Evolutionary conservation across 495 filamentous ascomycete species (phyloP), one percentile per base, ranked within the genome.

Genomic region (Penicillium dipodomyicola): DNA sequence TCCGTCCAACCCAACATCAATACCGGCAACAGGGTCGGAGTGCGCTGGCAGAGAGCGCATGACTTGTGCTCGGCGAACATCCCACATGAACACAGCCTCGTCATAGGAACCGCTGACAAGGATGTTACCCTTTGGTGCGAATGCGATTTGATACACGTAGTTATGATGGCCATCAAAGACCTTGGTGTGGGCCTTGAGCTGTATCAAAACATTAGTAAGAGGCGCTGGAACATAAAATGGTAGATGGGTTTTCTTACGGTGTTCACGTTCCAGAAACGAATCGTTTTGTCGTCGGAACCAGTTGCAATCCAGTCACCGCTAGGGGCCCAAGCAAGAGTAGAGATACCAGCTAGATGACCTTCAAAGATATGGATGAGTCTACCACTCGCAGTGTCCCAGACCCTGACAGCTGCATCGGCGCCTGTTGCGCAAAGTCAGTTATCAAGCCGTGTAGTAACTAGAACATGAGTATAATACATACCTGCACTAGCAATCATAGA

Each of bases 31-130:
- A 0, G 94, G 94, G 71, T 98, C 94, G 27, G 89, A 92, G 64
- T 98, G 94, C 11, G 94, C 94, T 4, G 94, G 94, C 42, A 97
- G 79, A 47, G 88, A 92, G 47, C 90, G 83, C 91, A 98, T 93
- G 45, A 90, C 75, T 25, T 84, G 75, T 4, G 88, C 90, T 0
- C 90, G 87, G 0, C 94, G 83, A 3, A 97, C 88, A 72, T 97
- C 94, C 94, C 94, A 98, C 23, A 97, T 72, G 61, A 96, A 95
- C 0, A 98, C 89, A 9, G 95, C 94, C 77, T 98, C 94, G 64
- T 97, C 94, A 72, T 96, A 97, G 63, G 89, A 93, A 17, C 94
- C 95, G 55, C 88, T 92, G 37, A 88, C 94, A 17, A 98, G 82
- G 64, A 96, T 96, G 65, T 97, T 97, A 37, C 94, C 95, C 72